phyloP scores from a whole-genome alignment of 495 filamentous ascomycete genomes.

The Hyaloscypha bicolor region DNA sequence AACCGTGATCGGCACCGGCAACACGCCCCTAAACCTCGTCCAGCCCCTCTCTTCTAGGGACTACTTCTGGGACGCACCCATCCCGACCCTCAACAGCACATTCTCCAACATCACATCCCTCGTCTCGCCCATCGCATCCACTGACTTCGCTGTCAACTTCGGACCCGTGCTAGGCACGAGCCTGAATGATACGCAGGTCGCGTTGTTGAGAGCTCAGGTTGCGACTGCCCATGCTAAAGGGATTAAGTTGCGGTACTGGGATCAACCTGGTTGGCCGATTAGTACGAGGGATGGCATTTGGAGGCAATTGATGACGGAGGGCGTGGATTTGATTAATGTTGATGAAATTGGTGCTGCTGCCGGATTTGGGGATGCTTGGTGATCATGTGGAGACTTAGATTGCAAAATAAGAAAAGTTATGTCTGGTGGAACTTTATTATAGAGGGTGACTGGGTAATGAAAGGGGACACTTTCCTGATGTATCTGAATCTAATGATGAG shows the following conservation, averaged over 20 bases:
- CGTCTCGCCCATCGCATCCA: conserved; percentile 56
- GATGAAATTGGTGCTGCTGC: conserved; percentile 63
- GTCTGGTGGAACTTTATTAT: no score
- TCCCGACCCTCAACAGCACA: conserved; percentile 47
- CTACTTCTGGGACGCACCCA: conserved; percentile 65
- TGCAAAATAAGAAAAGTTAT: no score
- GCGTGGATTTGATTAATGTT: conserved; percentile 72
- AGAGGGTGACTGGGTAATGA: no score
- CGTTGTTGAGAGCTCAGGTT: conserved; percentile 39
- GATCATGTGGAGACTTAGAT: neutral
- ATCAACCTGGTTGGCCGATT: conserved; percentile 71
- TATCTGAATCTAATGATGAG: no score
- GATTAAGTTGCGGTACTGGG: conserved; percentile 76
- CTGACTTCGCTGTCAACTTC: conserved; percentile 44
- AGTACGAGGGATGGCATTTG: conserved; percentile 73
- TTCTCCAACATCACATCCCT: conserved; percentile 46
- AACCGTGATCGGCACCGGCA: conserved; percentile 79
- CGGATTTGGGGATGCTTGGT: conserved; percentile 33
- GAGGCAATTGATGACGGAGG: conserved; percentile 66
- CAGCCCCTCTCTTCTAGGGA: conserved; percentile 51
- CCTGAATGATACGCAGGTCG: conserved; percentile 36
- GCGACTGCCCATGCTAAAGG: conserved; percentile 48
- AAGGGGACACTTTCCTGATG: no score
- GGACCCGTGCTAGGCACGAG: conserved; percentile 35
- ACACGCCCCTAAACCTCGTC: conserved; percentile 66